Percentiles rank a stretch among this genome's conserved stretches.
Conservation (phyloP, 2,329 filamentous ascomycete genomes). For the Scedosporium apiospermum region DNA sequence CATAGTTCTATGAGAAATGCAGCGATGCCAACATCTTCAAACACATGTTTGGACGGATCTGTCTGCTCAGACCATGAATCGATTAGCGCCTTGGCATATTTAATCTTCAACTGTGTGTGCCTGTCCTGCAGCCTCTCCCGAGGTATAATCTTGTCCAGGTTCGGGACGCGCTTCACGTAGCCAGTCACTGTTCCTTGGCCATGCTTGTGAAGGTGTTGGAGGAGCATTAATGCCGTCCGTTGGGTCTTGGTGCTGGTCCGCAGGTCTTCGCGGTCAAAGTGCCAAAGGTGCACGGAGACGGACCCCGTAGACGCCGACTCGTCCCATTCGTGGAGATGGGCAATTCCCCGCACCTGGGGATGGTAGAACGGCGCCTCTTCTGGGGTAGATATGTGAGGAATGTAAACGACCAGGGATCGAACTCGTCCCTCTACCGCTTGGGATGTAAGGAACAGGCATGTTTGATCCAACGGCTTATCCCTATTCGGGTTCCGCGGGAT, state of each 20-base stretch:
- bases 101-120: conserved; percentile 69
- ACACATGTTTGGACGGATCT: conserved; percentile 84
- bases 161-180: conserved; percentile 65
- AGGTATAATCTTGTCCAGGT: conserved; percentile 73
- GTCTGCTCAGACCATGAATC: conserved; percentile 77
- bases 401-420: conserved; percentile 53
- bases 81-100: conserved; percentile 64
- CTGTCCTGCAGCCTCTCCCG: conserved; percentile 72
- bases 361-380: conserved; percentile 79
- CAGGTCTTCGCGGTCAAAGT: conserved; percentile 30
- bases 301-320: conserved; percentile 29
- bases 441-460: conserved; percentile 53
- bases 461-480: conserved; percentile 70
- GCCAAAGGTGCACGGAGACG: conserved; percentile 52
- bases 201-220: conserved; percentile 64
- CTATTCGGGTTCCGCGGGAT: conserved; percentile 74
- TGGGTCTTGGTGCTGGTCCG: conserved; percentile 37
- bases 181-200: conserved; percentile 54
- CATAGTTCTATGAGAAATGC: conserved; percentile 91
- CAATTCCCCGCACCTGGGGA: conserved; percentile 63
- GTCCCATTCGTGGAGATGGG: conserved; percentile 63
- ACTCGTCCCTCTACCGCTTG: conserved; percentile 17
- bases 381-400: conserved; percentile 57
- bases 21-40: conserved; percentile 85
- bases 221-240: conserved; percentile 59